These are phyloP conservation scores for cucumber (Cucumis sativus) DNA, from an alignment of 306 rosid genomes.

Conservation along the genomic window DNA sequence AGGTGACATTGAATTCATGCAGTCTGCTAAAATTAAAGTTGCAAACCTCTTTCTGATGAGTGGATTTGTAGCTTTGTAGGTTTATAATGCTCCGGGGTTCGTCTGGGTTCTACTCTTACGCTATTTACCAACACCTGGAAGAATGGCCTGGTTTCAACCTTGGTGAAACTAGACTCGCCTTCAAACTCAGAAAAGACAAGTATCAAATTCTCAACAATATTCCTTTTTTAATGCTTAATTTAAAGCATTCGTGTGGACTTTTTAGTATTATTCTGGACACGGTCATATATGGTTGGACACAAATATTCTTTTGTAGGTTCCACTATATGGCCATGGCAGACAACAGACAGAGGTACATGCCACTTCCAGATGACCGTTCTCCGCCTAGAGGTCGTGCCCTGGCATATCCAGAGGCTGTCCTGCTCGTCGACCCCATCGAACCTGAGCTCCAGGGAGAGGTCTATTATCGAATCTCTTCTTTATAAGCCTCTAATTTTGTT, in stretches of 20 bases:
- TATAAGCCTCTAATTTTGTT: not conserved
- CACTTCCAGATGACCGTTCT: slow-evolving; percentile 66
- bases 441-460: slow-evolving; percentile 74
- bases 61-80: slow-evolving; percentile 25
- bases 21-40: not conserved
- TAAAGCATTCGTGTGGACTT: not conserved
- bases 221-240: not conserved
- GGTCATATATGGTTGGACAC: not conserved
- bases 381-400: slow-evolving; percentile 38
- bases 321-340: slow-evolving; percentile 69
- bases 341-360: slow-evolving; percentile 75
- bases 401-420: slow-evolving; percentile 68
- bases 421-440: slow-evolving; percentile 60
- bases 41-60: not conserved
- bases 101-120: slow-evolving; percentile 83
- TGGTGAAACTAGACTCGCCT: slow-evolving; percentile 69
- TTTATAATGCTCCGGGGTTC: slow-evolving; percentile 66
- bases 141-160: slow-evolving; percentile 91
- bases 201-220: slow-evolving; percentile 4
- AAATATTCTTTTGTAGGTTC: slow-evolving; percentile 32
- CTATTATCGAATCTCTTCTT: not conserved
- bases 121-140: slow-evolving; percentile 60
- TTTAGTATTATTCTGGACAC: not conserved
- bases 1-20: slow-evolving; percentile 22
- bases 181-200: slow-evolving; percentile 90